Conservation (phyloP, 2,329 filamentous ascomycete species). For the Pyrenochaeta sp. region DNA sequence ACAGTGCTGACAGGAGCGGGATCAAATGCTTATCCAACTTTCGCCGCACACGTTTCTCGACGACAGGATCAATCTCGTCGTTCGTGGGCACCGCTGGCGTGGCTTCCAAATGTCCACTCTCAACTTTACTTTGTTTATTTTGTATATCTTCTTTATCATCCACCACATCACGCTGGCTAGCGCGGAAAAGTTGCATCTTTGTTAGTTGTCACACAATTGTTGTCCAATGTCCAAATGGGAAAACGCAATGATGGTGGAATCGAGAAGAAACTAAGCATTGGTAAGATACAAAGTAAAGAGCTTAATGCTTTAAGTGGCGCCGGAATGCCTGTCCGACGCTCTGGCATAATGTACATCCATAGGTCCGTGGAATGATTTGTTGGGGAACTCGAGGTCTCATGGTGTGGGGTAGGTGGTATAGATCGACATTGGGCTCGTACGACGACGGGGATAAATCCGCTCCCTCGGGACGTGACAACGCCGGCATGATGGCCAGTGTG, state of each 20-base stretch:
- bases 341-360: not conserved
- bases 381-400: slow-evolving; percentile 1
- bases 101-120: slow-evolving; percentile 12
- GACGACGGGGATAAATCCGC: no score
- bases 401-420: slow-evolving; percentile 5
- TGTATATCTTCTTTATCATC: not conserved
- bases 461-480: no score
- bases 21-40: slow-evolving; percentile 44
- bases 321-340: not conserved
- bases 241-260: not conserved
- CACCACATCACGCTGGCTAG: not conserved
- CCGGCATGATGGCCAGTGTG: no score
- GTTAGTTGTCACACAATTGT: not conserved
- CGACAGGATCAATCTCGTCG: slow-evolving; percentile 20
- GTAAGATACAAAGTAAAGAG: not conserved
- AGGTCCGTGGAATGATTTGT: not conserved
- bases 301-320: not conserved
- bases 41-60: slow-evolving; percentile 36
- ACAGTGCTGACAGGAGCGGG: slow-evolving; percentile 44
- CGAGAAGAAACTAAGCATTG: not conserved
- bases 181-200: not conserved
- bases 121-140: not conserved
- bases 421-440: not conserved
- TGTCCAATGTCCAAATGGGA: not conserved
- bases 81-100: not conserved